phyloP scores from a whole-genome alignment of 1,284 basidiomycete genomes.

The Moesziomyces antarcticus region DNA sequence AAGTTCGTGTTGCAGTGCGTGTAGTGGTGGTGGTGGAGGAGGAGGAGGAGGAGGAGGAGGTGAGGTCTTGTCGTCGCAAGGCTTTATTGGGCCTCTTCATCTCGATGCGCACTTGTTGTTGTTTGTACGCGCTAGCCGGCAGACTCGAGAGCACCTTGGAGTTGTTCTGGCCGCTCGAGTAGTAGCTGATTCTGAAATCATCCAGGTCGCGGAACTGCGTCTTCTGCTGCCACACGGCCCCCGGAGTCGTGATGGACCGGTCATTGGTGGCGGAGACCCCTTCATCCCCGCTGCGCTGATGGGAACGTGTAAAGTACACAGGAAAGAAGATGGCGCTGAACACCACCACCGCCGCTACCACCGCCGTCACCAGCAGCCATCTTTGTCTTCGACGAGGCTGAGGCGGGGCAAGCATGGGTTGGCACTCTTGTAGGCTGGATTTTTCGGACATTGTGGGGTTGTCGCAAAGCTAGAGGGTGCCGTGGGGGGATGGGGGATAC shows the following conservation, averaged over 20 bases:
- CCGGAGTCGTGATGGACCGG: slow-evolving; percentile 52
- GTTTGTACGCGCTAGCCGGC: not conserved
- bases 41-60: slow-evolving; percentile 2
- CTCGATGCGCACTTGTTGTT: not conserved
- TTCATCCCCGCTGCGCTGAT: too few species aligned
- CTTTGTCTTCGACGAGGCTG: not conserved
- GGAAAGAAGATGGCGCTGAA: slow-evolving; percentile 18
- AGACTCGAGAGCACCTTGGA: slow-evolving; percentile 1
- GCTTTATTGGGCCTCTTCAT: not conserved
- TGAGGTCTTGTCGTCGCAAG: slow-evolving; percentile 3
- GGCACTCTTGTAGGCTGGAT: not conserved
- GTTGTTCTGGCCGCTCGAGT: slow-evolving; percentile 15
- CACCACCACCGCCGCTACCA: not conserved
- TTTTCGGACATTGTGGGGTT: too few species aligned
- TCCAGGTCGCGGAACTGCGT: slow-evolving; percentile 3
- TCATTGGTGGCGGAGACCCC: too few species aligned
- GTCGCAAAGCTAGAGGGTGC: too few species aligned
- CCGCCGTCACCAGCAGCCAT: too few species aligned
- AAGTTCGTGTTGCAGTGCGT: not conserved
- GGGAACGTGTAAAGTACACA: slow-evolving; percentile 7
- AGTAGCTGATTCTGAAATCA: slow-evolving; percentile 22
- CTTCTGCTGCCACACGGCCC: slow-evolving; percentile 69
- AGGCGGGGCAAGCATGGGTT: not conserved
- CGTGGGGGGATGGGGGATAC: too few species aligned
- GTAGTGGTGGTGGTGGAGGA: not conserved